These are phyloP conservation scores for Xerocomus amazonicus DNA, from an alignment of 1,284 basidiomycete species.

Conservation along the genomic window DNA sequence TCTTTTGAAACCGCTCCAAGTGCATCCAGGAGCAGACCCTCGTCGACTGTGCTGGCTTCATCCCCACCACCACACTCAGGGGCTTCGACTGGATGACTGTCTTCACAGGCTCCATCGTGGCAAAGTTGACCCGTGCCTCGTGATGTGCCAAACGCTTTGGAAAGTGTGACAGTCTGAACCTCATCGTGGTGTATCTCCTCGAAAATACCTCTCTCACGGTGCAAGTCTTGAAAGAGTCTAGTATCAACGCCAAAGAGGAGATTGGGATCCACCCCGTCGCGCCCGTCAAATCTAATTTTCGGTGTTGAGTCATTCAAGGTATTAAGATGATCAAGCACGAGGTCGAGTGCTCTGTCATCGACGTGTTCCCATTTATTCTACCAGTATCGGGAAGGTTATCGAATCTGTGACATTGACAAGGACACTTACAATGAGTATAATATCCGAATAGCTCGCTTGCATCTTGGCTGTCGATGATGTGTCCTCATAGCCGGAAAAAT, in stretches of 20 bases:
- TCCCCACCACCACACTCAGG: background rate
- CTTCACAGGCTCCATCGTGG: conserved; percentile 26
- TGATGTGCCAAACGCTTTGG: conserved; percentile 36
- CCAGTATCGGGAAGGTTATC: conserved; percentile 2
- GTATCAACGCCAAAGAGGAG: conserved; percentile 84
- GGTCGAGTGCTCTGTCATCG: conserved; percentile 71
- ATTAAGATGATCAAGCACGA: conserved; percentile 81
- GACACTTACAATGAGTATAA: conserved; percentile 73
- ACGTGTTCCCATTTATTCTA: conserved; percentile 88
- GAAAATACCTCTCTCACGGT: background rate
- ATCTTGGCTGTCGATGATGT: conserved; percentile 84
- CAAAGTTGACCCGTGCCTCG: conserved; percentile 23
- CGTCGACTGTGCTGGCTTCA: conserved; percentile 20
- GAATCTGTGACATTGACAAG: conserved; percentile 1
- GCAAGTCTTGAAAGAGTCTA: conserved; percentile 55
- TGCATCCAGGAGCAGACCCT: conserved; percentile 39
- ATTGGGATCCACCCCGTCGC: conserved; percentile 64
- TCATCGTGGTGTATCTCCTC: conserved; percentile 62
- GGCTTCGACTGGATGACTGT: conserved; percentile 4
- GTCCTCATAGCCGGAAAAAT: conserved; percentile 88
- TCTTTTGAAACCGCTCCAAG: conserved; percentile 62
- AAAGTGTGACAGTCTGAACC: conserved; percentile 73
- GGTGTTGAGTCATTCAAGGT: conserved; percentile 87
- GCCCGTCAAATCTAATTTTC: conserved; percentile 68
- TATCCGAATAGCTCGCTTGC: conserved; percentile 91